phyloP scores from a whole-genome alignment of 1,284 basidiomycete genomes.

The Moesziomyces aphidis region DNA sequence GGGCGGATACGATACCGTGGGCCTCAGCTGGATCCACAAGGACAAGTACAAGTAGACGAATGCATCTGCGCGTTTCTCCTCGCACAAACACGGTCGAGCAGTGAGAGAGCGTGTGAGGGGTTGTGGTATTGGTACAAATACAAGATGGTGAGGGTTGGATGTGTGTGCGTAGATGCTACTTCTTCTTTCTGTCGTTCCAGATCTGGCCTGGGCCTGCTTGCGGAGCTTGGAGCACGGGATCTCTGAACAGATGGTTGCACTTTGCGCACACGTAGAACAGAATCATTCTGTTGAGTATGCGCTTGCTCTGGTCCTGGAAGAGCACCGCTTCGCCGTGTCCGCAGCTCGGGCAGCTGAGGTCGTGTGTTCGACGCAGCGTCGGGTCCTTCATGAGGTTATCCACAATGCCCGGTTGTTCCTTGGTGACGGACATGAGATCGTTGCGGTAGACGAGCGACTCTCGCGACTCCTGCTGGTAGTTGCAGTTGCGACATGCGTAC shows the following conservation, averaged over 20 bases:
- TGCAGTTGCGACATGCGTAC: conserved; percentile 92
- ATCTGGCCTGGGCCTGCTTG: conserved; percentile 38
- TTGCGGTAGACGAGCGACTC: conserved; percentile 93
- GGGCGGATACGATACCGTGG: conserved; percentile 61
- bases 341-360: conserved; percentile 62
- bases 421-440: conserved; percentile 88
- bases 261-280: conserved; percentile 64
- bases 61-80: neutral
- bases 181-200: conserved; percentile 54
- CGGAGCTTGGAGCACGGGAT: conserved; percentile 41
- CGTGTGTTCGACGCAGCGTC: conserved; percentile 73
- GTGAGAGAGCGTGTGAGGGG: neutral
- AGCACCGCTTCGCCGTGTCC: conserved; percentile 59
- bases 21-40: conserved; percentile 63
- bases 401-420: conserved; percentile 93
- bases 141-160: conserved; percentile 1
- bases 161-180: conserved; percentile 9
- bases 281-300: conserved; percentile 65
- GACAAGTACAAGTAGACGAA: conserved; percentile 54
- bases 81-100: neutral
- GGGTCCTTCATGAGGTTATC: conserved; percentile 90
- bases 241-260: conserved; percentile 62
- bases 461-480: conserved; percentile 84
- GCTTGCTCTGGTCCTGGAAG: conserved; percentile 67
- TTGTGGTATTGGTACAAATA: conserved; percentile 32